phyloP scores from a whole-genome alignment of 2,329 filamentous ascomycete species.

The Penicillium sp. region DNA sequence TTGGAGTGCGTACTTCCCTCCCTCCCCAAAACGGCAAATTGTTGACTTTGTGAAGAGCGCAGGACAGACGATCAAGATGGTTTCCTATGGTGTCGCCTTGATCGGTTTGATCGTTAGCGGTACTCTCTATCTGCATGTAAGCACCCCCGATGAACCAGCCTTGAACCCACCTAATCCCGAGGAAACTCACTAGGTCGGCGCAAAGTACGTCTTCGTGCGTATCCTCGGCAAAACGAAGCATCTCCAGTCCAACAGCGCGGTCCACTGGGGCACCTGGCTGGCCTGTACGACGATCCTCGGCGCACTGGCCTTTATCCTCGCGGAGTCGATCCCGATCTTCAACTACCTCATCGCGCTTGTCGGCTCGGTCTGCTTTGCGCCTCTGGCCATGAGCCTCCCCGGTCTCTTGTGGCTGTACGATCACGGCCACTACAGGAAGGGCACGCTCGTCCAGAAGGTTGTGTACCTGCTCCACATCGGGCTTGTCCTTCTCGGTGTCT shows the following conservation, averaged over 20 bases:
- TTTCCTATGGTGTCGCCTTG: conserved; percentile 64
- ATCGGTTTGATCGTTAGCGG: conserved; percentile 59
- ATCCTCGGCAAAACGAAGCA: conserved; percentile 57
- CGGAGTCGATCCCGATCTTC: conserved; percentile 61
- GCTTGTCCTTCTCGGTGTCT: conserved; percentile 52
- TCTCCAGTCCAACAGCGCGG: conserved; percentile 55
- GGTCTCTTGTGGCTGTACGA: conserved; percentile 59
- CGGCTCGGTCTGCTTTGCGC: conserved; percentile 58
- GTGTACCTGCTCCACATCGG: conserved; percentile 49
- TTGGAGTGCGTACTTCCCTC: conserved; percentile 46
- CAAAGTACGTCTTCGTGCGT: conserved; percentile 63
- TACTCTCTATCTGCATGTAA: conserved; percentile 48
- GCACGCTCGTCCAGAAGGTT: conserved; percentile 38
- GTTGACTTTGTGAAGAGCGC: conserved; percentile 46
- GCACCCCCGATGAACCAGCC: neutral
- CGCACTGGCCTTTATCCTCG: conserved; percentile 55
- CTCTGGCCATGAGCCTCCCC: conserved; percentile 54
- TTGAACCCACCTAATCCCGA: neutral
- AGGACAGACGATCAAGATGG: conserved; percentile 63
- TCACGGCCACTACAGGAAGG: conserved; percentile 47
- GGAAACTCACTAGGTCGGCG: conserved; percentile 34
- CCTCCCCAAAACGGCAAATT: neutral
- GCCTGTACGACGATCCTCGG: conserved; percentile 50
- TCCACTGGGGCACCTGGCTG: conserved; percentile 60
- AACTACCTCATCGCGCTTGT: conserved; percentile 57